Evolutionary conservation across 129 eudicot genomes (phyloP).

Genomic region (Flaveria robusta): DNA sequence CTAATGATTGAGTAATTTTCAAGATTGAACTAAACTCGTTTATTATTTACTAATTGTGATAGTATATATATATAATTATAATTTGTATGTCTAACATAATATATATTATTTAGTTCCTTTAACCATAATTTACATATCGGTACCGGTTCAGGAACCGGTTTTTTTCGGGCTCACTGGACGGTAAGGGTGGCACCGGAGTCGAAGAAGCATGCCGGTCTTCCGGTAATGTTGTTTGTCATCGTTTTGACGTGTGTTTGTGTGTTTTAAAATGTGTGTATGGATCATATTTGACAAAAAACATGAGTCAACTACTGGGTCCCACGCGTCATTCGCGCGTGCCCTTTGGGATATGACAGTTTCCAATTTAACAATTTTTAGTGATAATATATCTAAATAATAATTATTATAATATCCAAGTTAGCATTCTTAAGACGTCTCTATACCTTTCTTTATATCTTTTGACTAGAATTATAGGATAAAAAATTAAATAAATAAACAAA

Average conservation of each 20-base stretch:
- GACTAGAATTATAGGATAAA: neutral
- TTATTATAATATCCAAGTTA: conserved; percentile 21
- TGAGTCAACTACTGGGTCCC: conserved; percentile 36
- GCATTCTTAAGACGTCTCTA: conserved; percentile 29
- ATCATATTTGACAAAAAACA: conserved; percentile 34
- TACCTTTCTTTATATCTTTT: neutral
- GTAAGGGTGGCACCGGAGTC: neutral
- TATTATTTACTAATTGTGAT: too few relatives aligned
- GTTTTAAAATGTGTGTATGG: neutral
- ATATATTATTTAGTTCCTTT: too few relatives aligned
- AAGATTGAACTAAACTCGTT: too few relatives aligned
- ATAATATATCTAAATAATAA: conserved; percentile 5
- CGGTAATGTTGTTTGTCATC: neutral
- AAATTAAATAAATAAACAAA: too few relatives aligned
- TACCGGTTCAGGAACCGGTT: too few relatives aligned
- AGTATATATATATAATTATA: too few relatives aligned
- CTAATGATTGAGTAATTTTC: too few relatives aligned
- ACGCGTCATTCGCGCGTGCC: conserved; percentile 42
- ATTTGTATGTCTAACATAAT: too few relatives aligned
- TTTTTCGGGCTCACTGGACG: too few relatives aligned
- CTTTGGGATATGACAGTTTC: conserved; percentile 29
- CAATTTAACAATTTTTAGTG: conserved; percentile 15
- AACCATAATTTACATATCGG: too few relatives aligned
- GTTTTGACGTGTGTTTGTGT: conserved; percentile 22
- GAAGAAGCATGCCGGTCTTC: conserved; percentile 19